phyloP scores from a whole-genome alignment of 2,329 filamentous ascomycete species.

The Aspergillus tubingensis region DNA sequence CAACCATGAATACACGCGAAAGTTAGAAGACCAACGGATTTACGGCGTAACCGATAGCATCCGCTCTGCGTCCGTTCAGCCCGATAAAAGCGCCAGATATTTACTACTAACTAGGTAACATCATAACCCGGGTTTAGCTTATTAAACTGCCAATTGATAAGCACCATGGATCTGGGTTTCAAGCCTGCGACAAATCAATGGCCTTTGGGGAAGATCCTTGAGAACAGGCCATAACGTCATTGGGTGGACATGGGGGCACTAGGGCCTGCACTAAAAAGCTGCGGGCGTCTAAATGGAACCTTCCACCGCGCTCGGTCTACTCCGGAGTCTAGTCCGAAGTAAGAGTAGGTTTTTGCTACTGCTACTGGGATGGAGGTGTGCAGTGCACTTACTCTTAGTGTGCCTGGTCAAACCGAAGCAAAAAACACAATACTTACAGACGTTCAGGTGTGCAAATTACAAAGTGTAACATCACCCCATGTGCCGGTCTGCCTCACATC shows the following conservation, averaged over 20 bases:
- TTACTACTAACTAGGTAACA: not conserved
- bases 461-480: slow-evolving; percentile 6
- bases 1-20: not conserved
- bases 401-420: not conserved
- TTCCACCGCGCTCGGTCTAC: not conserved
- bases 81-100: not conserved
- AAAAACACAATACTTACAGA: not conserved
- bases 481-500: slow-evolving; percentile 4
- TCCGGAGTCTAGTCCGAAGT: not conserved
- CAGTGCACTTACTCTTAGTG: not conserved
- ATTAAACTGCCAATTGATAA: not conserved
- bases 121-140: not conserved
- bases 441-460: not conserved
- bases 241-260: not conserved
- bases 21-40: too few relatives aligned
- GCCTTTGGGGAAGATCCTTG: not conserved
- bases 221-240: not conserved
- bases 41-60: not conserved
- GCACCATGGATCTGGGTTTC: not conserved
- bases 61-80: not conserved
- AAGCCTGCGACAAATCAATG: not conserved
- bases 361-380: not conserved
- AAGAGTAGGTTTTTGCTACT: not conserved
- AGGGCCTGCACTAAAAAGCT: not conserved
- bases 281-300: slow-evolving; percentile 2